Evolutionary conservation across 495 filamentous ascomycete species (phyloP), one percentile per base, ranked within the genome.

Genomic region (Lindgomyces ingoldianus): DNA sequence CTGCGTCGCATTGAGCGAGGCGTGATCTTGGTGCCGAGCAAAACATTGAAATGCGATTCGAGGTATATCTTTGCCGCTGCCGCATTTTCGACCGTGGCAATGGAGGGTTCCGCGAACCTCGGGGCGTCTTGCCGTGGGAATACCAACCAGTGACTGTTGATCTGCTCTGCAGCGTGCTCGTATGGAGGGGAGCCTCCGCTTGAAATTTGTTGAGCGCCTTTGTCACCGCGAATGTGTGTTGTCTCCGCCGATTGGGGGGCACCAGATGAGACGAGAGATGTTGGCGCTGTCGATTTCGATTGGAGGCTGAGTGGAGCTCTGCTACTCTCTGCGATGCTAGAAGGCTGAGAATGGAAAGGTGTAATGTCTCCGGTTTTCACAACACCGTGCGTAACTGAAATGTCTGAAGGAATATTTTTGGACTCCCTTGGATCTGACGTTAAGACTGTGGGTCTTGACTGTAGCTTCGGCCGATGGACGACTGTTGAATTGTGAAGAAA

Each of bases 1-100:
- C 81, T 80, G 45, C 84, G 83, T 2, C 93, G 87, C 59, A 88
- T 73, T 9, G 83, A 83, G 1, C 93, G 85, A 62, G 87, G 76
- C 42, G 83, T 84, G 4, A 77, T 62, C 54, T 79, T 69, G 30
- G 75, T 75, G 30, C 77, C 74, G 42, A 88, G 81, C 12, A 91
- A 74, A 8, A 82, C 75, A 68, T 90, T 86, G 78, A 90, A 96
- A 68, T 93, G 81, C 2, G 86, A 90, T 70, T 98, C 93, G 24
- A 98, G 82, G 65, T 84, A 96, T 24, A 95, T 83, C 74, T 96
- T 96, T 30, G 91, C 88, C 9, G 89, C 87, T 0, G 91, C 83
- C 8, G 86, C 83, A 44, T 83, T 83, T 74, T 98, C 93, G 3
- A 90, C 87, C 0, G 91, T 96, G 11, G 83, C 64, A 52, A 96